phyloP scores from a whole-genome alignment of 768 basidiomycete genomes.

The Boletus subcaerulescens region DNA sequence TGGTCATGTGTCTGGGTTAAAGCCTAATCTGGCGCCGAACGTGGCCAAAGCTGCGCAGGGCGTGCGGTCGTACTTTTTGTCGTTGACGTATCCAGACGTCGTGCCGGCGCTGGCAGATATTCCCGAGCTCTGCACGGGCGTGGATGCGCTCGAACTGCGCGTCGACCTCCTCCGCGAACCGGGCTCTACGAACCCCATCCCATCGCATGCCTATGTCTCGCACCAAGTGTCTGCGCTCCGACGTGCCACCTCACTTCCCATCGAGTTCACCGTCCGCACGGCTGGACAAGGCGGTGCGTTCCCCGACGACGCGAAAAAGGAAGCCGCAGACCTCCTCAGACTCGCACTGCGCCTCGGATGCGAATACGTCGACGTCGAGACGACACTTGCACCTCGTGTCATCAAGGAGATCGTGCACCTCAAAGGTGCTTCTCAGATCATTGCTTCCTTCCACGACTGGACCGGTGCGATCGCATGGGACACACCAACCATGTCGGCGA shows the following conservation, averaged over 20 bases:
- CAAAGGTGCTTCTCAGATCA: conserved; percentile 75
- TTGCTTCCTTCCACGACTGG: conserved; percentile 97
- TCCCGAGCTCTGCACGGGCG: conserved; percentile 73
- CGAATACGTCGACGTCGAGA: conserved; percentile 93
- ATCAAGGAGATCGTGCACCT: conserved; percentile 55
- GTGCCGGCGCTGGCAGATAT: conserved; percentile 64
- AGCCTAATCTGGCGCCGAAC: conserved; percentile 61
- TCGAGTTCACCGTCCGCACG: conserved; percentile 91
- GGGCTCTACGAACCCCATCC: conserved; percentile 52
- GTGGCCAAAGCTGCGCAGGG: conserved; percentile 37
- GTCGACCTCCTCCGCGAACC: conserved; percentile 77
- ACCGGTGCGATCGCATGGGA: conserved; percentile 83
- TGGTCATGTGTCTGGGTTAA: conserved; percentile 73
- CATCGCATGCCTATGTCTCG: conserved; percentile 69
- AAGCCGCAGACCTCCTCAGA: conserved; percentile 70
- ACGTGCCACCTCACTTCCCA: conserved; percentile 72
- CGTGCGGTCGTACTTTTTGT: conserved; percentile 86
- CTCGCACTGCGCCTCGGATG: conserved; percentile 80
- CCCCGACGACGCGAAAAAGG: conserved; percentile 72
- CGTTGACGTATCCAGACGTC: conserved; percentile 88
- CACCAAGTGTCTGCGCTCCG: conserved; percentile 79
- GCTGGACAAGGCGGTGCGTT: conserved; percentile 87
- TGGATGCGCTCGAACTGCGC: conserved; percentile 91
- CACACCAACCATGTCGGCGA: conserved; percentile 58
- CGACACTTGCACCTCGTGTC: conserved; percentile 61